Percentiles rank a stretch among this genome's conserved stretches.
Conservation (phyloP, 2,329 filamentous ascomycete genomes). For the Rhynchosporium secalis region DNA sequence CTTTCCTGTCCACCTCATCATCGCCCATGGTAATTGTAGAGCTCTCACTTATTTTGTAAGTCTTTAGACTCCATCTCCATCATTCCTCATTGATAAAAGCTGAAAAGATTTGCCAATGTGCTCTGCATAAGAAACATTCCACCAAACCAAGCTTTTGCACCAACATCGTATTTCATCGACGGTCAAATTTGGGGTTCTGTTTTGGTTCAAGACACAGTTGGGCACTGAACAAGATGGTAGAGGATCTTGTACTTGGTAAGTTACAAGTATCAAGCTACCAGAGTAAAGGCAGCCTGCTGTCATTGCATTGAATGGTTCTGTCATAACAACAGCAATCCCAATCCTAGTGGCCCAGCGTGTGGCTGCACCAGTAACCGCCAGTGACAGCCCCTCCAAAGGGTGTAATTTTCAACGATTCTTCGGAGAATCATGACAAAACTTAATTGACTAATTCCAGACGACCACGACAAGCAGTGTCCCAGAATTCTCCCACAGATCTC, state of each 20-base stretch:
- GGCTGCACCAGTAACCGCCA: neutral
- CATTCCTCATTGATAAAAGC: neutral
- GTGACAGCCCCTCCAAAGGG: neutral
- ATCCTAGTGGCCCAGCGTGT: neutral
- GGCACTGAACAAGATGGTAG: neutral
- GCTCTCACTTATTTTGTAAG: neutral
- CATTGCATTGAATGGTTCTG: neutral
- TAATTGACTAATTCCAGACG: neutral
- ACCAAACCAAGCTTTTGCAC: slow-evolving; percentile 24
- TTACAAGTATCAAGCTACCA: slow-evolving; percentile 21
- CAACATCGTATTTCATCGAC: slow-evolving; percentile 18
- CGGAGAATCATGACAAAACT: neutral
- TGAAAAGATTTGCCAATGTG: slow-evolving; percentile 1
- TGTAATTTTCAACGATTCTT: neutral
- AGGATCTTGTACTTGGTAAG: slow-evolving; percentile 21
- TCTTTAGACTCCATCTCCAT: neutral
- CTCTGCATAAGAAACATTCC: slow-evolving; percentile 22
- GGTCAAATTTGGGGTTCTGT: slow-evolving; percentile 20
- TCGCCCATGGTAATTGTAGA: too few species aligned
- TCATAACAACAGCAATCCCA: neutral
- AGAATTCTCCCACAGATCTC: neutral
- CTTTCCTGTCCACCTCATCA: too few species aligned
- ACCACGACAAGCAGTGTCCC: neutral
- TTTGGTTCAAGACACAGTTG: slow-evolving; percentile 21
- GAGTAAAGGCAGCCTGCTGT: slow-evolving; percentile 13